phyloP scores from a whole-genome alignment of 208 protist genomes.

The Tritrichomonas foetus region DNA sequence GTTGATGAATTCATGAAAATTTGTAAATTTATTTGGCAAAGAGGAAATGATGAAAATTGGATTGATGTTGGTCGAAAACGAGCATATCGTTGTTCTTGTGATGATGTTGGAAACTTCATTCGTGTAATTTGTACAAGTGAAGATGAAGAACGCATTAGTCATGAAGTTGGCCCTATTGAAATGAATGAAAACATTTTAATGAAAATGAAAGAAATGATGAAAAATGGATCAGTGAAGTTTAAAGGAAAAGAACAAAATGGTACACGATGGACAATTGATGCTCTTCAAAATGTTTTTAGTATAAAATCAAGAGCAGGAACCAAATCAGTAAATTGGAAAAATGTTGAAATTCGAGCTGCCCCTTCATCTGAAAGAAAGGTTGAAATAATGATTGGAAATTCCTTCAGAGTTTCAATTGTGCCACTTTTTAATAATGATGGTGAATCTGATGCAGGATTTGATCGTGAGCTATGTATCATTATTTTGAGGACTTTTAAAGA shows the following conservation, averaged over 20 bases:
- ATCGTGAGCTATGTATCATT: not conserved
- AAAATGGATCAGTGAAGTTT: not conserved
- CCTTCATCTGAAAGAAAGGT: not conserved
- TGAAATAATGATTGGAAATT: not conserved
- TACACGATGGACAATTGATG: not conserved
- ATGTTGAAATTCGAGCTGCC: not conserved
- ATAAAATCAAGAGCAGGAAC: not conserved
- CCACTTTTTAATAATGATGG: not conserved
- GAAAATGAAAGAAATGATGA: not conserved
- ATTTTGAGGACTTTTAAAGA: not conserved
- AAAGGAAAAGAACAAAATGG: not conserved
- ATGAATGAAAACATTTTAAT: not conserved
- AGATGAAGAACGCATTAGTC: not conserved
- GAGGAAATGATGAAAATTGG: conserved; percentile 22
- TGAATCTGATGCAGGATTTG: not conserved
- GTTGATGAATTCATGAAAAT: not conserved
- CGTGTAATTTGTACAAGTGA: not conserved
- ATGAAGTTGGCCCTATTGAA: not conserved
- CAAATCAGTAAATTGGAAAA: not conserved
- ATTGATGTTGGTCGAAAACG: not conserved
- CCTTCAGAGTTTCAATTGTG: not conserved
- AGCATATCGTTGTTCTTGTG: not conserved
- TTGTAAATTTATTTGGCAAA: not conserved
- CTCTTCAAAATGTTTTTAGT: not conserved
- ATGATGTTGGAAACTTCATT: not conserved